phyloP scores from a whole-genome alignment of 441 rosid genomes.

The Macaranga tanarius region DNA sequence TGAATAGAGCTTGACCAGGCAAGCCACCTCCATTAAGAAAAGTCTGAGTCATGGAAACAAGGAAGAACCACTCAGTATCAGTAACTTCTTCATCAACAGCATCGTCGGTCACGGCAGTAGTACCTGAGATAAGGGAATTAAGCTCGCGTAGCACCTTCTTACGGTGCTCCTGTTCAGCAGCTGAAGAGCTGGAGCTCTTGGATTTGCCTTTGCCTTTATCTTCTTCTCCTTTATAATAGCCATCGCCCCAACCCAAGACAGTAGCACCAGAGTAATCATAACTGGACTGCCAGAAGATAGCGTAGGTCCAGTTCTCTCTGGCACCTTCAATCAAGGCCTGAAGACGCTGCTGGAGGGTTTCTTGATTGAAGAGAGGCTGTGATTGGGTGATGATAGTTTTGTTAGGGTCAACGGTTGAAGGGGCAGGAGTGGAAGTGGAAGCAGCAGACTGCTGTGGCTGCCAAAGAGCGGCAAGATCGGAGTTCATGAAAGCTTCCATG shows the following conservation, averaged over 20 bases:
- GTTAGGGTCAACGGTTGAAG: conserved; percentile 21
- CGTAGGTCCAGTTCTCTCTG: conserved; percentile 81
- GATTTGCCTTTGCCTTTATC: conserved; percentile 52
- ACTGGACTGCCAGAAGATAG: conserved; percentile 92
- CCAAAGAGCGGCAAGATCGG: conserved; percentile 69
- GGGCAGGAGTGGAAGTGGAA: conserved; percentile 28
- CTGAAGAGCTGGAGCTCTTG: conserved; percentile 32
- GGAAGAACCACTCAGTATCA: conserved; percentile 94
- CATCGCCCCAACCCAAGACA: conserved; percentile 89
- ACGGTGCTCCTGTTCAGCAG: conserved; percentile 76
- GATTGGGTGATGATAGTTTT: conserved; percentile 18
- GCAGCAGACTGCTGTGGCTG: conserved; percentile 53
- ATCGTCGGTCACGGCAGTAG: conserved; percentile 65
- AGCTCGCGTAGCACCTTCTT: conserved; percentile 78
- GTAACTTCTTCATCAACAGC: conserved; percentile 87
- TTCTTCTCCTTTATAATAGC: conserved; percentile 84
- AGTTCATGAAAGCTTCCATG: conserved; percentile 89
- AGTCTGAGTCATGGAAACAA: conserved; percentile 90
- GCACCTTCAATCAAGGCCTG: conserved; percentile 79
- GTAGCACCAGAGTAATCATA: conserved; percentile 51
- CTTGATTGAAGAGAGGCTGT: conserved; percentile 54
- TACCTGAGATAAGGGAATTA: conserved; percentile 77
- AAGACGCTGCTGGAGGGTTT: conserved; percentile 88
- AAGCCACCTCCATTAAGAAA: conserved; percentile 65
- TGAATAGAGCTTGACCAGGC: conserved; percentile 69